Conservation (phyloP, 2,329 filamentous ascomycete genomes). For the Colletotrichum somersetense region DNA sequence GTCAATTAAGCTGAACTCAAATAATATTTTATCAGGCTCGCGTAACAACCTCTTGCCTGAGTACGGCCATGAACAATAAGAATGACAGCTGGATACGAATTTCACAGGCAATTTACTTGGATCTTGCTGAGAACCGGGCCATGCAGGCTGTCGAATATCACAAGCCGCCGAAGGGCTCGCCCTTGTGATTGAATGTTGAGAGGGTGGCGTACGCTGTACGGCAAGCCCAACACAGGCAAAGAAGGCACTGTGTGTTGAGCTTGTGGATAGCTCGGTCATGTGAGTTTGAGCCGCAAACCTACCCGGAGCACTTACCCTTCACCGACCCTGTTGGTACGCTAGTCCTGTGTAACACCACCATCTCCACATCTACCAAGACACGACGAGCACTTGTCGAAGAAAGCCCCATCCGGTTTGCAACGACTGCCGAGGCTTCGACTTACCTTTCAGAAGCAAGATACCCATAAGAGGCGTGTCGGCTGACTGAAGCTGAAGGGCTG, state of each 20-base stretch:
- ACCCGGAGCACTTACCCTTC: constrained; percentile 6
- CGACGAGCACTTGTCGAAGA: neutral
- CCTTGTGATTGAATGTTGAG: constrained; percentile 21
- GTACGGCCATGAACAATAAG: neutral
- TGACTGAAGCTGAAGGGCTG: constrained; percentile 34
- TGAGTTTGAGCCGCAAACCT: constrained; percentile 39
- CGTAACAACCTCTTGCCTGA: neutral
- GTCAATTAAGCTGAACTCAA: neutral
- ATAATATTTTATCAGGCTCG: neutral
- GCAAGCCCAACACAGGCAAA: constrained; percentile 5
- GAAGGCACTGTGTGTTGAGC: constrained; percentile 6
- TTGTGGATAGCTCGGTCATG: constrained; percentile 18
- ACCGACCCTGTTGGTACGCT: constrained; percentile 25
- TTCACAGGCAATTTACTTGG: neutral
- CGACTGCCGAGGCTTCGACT: constrained; percentile 26
- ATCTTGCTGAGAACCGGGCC: neutral
- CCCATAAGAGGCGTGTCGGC: constrained; percentile 19
- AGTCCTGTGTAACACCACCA: constrained; percentile 18
- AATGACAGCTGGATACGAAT: neutral
- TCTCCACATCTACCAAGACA: constrained; percentile 13
- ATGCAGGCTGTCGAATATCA: neutral
- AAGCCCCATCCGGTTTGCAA: neutral
- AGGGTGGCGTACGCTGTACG: constrained; percentile 19
- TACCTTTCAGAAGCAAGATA: constrained; percentile 7
- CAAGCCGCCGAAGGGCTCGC: constrained; percentile 21